Conservation (phyloP, 2,329 filamentous ascomycete species). For the Ophiostoma himal-ulmi region DNA sequence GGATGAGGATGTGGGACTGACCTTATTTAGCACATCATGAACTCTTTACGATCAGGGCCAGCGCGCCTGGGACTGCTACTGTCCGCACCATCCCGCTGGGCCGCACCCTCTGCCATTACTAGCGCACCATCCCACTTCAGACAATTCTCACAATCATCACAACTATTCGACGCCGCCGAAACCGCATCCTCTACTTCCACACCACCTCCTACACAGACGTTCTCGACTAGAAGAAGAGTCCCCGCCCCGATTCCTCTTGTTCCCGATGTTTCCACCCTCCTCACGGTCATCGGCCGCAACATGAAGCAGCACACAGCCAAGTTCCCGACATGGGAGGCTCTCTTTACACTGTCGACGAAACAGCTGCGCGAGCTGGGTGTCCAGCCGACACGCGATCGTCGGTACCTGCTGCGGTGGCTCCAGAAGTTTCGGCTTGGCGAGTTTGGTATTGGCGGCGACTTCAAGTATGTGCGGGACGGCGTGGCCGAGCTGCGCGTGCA, state of each 20-base stretch:
- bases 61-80: slow-evolving; percentile 29
- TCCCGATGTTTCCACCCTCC: slow-evolving; percentile 77
- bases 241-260: slow-evolving; percentile 78
- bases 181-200: not conserved
- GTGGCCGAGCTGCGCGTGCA: slow-evolving; percentile 47
- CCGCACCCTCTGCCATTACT: slow-evolving; percentile 9
- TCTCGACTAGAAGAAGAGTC: slow-evolving; percentile 27
- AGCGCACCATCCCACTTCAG: not conserved
- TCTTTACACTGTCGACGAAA: slow-evolving; percentile 73
- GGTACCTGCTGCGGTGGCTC: slow-evolving; percentile 83
- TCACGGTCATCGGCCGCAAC: slow-evolving; percentile 83
- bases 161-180: not conserved
- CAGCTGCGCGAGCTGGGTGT: slow-evolving; percentile 80
- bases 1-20: not conserved
- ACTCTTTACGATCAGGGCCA: slow-evolving; percentile 30
- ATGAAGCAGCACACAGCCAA: slow-evolving; percentile 78
- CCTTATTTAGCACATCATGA: slow-evolving; percentile 27
- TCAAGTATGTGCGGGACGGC: slow-evolving; percentile 61
- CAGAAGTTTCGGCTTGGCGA: slow-evolving; percentile 74
- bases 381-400: slow-evolving; percentile 73
- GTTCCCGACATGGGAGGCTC: slow-evolving; percentile 81
- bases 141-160: slow-evolving; percentile 11
- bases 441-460: slow-evolving; percentile 77
- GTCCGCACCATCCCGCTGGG: slow-evolving; percentile 22
- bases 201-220: not conserved